Evolutionary conservation across 208 protist species (phyloP).

Genomic region (Trypanosoma brucei): DNA sequence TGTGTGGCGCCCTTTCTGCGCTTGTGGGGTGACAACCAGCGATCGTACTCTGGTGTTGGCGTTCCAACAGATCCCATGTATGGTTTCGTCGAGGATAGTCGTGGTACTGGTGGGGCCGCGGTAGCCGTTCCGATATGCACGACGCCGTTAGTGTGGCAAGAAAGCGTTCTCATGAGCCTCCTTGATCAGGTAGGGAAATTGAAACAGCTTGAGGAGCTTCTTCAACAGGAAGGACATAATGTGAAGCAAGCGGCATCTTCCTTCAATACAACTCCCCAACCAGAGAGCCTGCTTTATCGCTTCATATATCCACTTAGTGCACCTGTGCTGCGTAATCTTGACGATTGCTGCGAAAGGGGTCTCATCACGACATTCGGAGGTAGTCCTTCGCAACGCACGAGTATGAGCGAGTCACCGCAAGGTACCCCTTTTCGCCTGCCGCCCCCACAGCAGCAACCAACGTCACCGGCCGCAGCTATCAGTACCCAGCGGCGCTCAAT

Average conservation of each 20-base stretch:
- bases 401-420: background rate
- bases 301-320: conserved; percentile 41
- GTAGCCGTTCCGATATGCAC: conserved; percentile 6
- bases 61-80: background rate
- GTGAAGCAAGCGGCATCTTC: background rate
- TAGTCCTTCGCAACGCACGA: background rate
- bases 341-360: conserved; percentile 22
- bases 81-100: background rate
- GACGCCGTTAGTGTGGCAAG: conserved; percentile 18
- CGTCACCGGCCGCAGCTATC: background rate
- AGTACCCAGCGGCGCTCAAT: background rate
- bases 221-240: background rate
- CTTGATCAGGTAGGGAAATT: conserved; percentile 20
- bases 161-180: conserved; percentile 14
- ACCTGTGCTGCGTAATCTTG: conserved; percentile 23
- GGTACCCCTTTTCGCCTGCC: background rate
- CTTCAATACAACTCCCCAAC: background rate
- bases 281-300: conserved; percentile 18
- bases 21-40: conserved; percentile 20
- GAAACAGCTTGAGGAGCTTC: conserved; percentile 13
- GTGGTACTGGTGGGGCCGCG: background rate
- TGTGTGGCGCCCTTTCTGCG: conserved; percentile 29
- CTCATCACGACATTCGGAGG: conserved; percentile 20
- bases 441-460: background rate
- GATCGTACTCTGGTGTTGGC: background rate